These are phyloP conservation scores for Letharia columbiana DNA, from an alignment of 495 filamentous ascomycete species.

Conservation along the genomic window DNA sequence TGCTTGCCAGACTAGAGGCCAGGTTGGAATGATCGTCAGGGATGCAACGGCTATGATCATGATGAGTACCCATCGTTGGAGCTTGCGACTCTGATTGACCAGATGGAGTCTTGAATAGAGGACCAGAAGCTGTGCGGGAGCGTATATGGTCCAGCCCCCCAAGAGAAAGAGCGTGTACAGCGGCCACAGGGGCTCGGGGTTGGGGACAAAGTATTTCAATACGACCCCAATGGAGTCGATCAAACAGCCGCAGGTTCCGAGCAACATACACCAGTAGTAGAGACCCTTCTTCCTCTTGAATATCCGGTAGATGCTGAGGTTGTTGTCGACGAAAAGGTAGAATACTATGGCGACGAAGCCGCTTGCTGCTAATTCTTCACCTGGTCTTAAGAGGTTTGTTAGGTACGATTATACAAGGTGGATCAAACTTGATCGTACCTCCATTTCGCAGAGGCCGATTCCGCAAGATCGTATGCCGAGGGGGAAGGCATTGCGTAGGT, in stretches of 20 bases:
- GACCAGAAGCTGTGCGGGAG: constrained; percentile 37
- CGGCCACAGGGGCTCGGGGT: constrained; percentile 27
- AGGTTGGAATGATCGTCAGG: constrained; percentile 34
- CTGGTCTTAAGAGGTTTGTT: not conserved
- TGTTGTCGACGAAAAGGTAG: constrained; percentile 36
- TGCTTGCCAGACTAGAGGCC: constrained; percentile 46
- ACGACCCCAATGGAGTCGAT: constrained; percentile 28
- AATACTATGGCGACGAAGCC: constrained; percentile 31
- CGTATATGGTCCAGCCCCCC: constrained; percentile 33
- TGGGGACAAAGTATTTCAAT: constrained; percentile 30
- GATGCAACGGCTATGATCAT: constrained; percentile 32
- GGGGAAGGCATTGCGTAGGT: constrained; percentile 2
- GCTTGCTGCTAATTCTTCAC: constrained; percentile 20
- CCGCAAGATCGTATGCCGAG: constrained; percentile 16
- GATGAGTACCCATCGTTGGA: constrained; percentile 27
- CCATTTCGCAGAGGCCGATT: constrained; percentile 13
- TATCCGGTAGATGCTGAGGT: constrained; percentile 34
- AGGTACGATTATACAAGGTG: not conserved
- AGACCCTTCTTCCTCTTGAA: constrained; percentile 35
- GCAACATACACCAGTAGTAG: constrained; percentile 40
- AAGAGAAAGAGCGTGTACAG: constrained; percentile 28
- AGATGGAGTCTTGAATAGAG: constrained; percentile 39
- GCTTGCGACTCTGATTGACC: constrained; percentile 24
- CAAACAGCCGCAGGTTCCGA: constrained; percentile 28
- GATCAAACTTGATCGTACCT: not conserved